Evolutionary conservation across 2,329 filamentous ascomycete genomes (phyloP), one percentile per base, ranked within the genome.

Genomic region (Cercospora sp.): DNA sequence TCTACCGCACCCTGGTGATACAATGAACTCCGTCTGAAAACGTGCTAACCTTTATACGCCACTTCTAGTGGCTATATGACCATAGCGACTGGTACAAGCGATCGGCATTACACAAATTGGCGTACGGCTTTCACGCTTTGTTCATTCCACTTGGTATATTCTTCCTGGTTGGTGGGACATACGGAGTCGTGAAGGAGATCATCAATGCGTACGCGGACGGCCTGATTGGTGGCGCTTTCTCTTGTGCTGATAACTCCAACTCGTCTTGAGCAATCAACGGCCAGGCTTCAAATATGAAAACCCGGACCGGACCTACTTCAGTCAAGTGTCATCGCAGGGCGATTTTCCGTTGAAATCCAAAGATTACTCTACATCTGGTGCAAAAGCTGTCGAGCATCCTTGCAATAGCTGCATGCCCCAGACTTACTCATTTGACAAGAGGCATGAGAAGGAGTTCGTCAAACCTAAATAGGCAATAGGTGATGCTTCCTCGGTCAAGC

Each of bases 141-240:
- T 70, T 85, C 64, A 79, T 85, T 10, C 66, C 81, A 0, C 69
- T 86, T 13, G 83, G 83, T 0, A n/a, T 81, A 0, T 86, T 86
- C 69, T 75, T 86, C 65, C 76, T 81, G 5, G 77, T 84, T 26
- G 83, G 81, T 1, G 84, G 83, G 0, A 85, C 83, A n/a, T 84
- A 83, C 71, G 78, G 83, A 39, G 82, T 84, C 2, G 80, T 86
- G 26, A 78, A 83, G 65, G 78, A 83, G 70, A 85, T 87, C 68
- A 83, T 83, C 63, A 77, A 83, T 63, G 84, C 85, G 0, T 87
- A 87, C 73, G 81, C 79, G 3, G 78, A 79, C 59, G 83, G 82
- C 0, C 73, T 78, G 62, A 85, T 85, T 65, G 80, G 80, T 73
- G 60, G 75, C 48, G 82, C 83, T 0, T 85, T 85, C 64, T 81